These are phyloP conservation scores for Chytriomyces confervae DNA, from an alignment of 192 early-diverging fungal genomes.

Conservation along the genomic window DNA sequence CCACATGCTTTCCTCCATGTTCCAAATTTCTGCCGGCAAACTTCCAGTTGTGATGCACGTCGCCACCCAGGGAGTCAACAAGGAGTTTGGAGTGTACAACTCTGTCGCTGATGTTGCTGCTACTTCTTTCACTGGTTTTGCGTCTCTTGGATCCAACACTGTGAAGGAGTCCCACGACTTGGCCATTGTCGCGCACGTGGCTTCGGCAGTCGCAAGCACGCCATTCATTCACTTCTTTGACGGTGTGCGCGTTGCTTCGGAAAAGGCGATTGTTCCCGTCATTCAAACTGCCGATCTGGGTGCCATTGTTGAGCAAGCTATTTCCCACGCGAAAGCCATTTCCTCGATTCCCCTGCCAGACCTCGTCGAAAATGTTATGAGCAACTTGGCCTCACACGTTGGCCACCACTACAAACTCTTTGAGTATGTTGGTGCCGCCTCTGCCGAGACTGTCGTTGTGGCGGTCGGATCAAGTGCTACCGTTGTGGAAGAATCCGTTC, in stretches of 20 bases:
- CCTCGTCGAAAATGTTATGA: conserved; percentile 58
- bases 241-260: conserved; percentile 65
- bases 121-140: conserved; percentile 79
- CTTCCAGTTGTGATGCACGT: conserved; percentile 85
- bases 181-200: conserved; percentile 81
- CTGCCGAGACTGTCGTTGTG: conserved; percentile 81
- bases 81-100: conserved; percentile 59
- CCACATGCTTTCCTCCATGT: conserved; percentile 83
- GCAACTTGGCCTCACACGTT: conserved; percentile 46
- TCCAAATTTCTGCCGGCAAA: conserved; percentile 65
- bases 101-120: conserved; percentile 77
- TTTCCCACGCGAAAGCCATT: background rate
- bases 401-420: conserved; percentile 75
- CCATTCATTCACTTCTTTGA: conserved; percentile 86
- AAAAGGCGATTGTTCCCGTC: conserved; percentile 60
- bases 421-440: conserved; percentile 78
- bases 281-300: conserved; percentile 55
- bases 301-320: conserved; percentile 45
- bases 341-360: conserved; percentile 31
- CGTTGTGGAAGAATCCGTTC: conserved; percentile 60
- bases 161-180: conserved; percentile 92
- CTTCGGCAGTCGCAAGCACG: conserved; percentile 60
- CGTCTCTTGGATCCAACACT: conserved; percentile 73
- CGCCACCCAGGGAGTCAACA: conserved; percentile 69
- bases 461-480: conserved; percentile 69